These are phyloP conservation scores for Penicillium griseofulvum DNA, from an alignment of 2,329 filamentous ascomycete species.

Conservation along the genomic window DNA sequence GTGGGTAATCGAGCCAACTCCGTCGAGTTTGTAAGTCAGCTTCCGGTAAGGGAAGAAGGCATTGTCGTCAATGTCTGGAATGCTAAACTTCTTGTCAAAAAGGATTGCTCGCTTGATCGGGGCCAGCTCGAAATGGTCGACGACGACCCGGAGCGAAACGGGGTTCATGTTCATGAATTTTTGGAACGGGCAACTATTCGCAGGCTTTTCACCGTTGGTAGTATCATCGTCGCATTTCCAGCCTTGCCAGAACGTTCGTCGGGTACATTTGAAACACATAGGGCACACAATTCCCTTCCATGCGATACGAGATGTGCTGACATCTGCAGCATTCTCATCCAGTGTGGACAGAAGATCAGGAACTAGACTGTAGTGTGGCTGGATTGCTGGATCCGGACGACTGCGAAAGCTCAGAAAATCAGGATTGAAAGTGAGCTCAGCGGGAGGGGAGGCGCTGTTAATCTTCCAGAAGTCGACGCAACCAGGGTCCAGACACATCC, in stretches of 20 bases:
- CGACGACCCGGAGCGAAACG: constrained; percentile 33
- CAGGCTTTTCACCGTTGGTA: constrained; percentile 26
- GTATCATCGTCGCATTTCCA: constrained; percentile 55
- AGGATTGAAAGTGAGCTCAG: constrained; percentile 50
- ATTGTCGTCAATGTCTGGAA: constrained; percentile 32
- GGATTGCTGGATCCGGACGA: constrained; percentile 39
- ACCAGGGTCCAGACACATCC: constrained; percentile 56
- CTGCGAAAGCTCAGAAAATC: constrained; percentile 58
- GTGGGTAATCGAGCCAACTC: constrained; percentile 52
- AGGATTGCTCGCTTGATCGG: constrained; percentile 25
- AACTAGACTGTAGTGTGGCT: constrained; percentile 39
- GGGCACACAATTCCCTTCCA: constrained; percentile 67
- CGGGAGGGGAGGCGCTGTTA: constrained; percentile 30
- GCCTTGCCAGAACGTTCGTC: constrained; percentile 58
- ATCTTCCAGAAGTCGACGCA: constrained; percentile 60
- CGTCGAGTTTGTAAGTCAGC: constrained; percentile 32
- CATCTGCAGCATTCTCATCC: constrained; percentile 34
- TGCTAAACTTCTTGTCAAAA: constrained; percentile 27
- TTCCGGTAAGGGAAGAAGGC: constrained; percentile 32
- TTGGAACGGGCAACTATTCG: constrained; percentile 50
- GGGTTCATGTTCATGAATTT: constrained; percentile 29
- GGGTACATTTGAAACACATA: constrained; percentile 59
- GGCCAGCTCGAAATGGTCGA: constrained; percentile 32
- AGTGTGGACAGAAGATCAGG: constrained; percentile 42
- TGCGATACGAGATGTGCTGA: constrained; percentile 52